Evolutionary conservation across 371 early-diverging fungal species (phyloP), one percentile per base, ranked within the genome.

Genomic region (Rhizopus arrhizus): DNA sequence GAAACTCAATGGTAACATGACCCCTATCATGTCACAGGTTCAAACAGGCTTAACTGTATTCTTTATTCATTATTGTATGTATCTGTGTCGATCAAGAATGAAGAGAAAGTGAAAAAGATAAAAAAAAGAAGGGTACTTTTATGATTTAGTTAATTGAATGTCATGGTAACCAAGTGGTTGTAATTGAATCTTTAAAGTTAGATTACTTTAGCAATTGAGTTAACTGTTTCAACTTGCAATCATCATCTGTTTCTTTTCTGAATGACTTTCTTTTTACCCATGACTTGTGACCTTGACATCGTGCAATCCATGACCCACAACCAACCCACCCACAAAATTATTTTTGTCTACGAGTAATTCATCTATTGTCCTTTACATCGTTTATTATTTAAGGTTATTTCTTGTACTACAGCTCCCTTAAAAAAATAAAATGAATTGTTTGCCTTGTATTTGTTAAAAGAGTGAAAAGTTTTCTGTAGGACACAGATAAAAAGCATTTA

Each of bases 241-340:
- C 16, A 13, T 22, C 46, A 7, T 2, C n/a, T 22, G 13, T 45
- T 45, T 45, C 22, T 45, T 45, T 45, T 45, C 22, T 45, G 7
- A 12, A 12, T n/a, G 7, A 15, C n/a, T 45, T 16, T 16, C 7
- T 45, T 22, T 11, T 15, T 45, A 45, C 46, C 46, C 46, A 16
- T 45, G 46, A 45, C 46, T n/a, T 45, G 46, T 45, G 46, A 45
- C 46, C 46, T 45, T 45, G 46, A 45, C 15, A 45, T 45, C 8
- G 40, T 38, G 40, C 22, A 22, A 22, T 22, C 22, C 22, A 22
- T 22, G 22, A 22, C 22, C 22, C 22, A 22, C 22, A 22, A 22
- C 22, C 22, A 22, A 22, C 22, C 22, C 22, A 22, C 22, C 0
- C 22, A 22, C 22, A 22, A 22, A 22, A 22, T 22, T 22, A 22